These are phyloP conservation scores for Solanum pimpinellifolium DNA, from an alignment of 257 asterid species.

Conservation along the genomic window DNA sequence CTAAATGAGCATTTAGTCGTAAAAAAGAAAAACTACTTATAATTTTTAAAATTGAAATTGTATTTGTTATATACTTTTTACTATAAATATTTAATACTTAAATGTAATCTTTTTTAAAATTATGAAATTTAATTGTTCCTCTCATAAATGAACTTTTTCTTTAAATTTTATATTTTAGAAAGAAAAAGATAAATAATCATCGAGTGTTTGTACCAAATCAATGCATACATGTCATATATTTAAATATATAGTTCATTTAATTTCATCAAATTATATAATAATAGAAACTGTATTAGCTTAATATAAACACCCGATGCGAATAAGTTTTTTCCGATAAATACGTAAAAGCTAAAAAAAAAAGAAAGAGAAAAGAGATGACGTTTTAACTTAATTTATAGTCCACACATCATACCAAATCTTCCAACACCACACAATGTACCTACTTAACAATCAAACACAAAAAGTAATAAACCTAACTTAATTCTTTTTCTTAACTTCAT, in stretches of 20 bases:
- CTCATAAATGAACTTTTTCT: neutral
- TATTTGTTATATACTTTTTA: neutral
- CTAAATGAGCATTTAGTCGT: neutral
- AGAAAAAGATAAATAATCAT: neutral
- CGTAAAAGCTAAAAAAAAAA: no score
- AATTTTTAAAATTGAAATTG: neutral
- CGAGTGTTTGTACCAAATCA: no score
- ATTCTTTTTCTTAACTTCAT: neutral
- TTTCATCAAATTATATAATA: no score
- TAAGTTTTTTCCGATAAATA: no score
- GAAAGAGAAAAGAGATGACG: neutral
- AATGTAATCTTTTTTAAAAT: neutral
- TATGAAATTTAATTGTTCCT: neutral
- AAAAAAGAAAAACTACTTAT: neutral
- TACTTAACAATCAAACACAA: neutral
- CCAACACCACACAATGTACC: neutral
- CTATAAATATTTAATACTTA: neutral
- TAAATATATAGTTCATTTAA: no score
- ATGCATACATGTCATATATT: no score
- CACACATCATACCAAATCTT: neutral
- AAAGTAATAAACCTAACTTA: neutral
- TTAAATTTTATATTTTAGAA: neutral
- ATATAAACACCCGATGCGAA: no score
- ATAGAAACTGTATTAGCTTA: fast-evolving
- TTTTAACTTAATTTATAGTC: neutral